Percentiles rank a stretch among this genome's conserved stretches.
Evolutionary conservation across 169 alveolate genomes (phyloP).

Genomic region (Eimeria maxima): DNA sequence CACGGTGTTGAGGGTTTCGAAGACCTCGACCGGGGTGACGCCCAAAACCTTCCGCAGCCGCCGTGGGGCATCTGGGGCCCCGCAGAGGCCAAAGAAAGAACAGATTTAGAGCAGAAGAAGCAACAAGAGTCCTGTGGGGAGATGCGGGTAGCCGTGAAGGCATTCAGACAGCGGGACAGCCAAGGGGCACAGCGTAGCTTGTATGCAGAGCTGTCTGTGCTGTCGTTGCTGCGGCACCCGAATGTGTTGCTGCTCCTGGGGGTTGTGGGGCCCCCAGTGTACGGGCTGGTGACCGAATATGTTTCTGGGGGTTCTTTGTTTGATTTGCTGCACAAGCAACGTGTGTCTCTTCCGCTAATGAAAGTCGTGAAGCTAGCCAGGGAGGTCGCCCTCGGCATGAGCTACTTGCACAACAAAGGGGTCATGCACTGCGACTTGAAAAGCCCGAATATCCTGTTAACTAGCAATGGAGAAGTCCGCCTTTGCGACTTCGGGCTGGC

Average conservation of each 20-base stretch:
- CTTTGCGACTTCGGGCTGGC: slow-evolving; percentile 97
- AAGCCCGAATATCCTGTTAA: slow-evolving; percentile 95
- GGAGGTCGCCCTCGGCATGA: slow-evolving; percentile 90
- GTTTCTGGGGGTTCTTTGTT: slow-evolving; percentile 88
- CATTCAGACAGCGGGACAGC: slow-evolving; percentile 72
- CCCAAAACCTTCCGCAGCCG: not conserved
- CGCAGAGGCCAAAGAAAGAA: not conserved
- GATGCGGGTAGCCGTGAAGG: slow-evolving; percentile 78
- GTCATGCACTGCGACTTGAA: slow-evolving; percentile 89
- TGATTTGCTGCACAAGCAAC: slow-evolving; percentile 89
- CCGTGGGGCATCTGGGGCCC: not conserved
- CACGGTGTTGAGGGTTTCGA: not conserved
- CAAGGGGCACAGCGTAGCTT: slow-evolving; percentile 82
- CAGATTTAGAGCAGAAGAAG: not conserved
- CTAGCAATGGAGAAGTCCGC: slow-evolving; percentile 91
- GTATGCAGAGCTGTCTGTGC: slow-evolving; percentile 89
- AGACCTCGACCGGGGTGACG: not conserved
- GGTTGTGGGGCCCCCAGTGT: slow-evolving; percentile 88
- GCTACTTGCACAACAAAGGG: slow-evolving; percentile 91
- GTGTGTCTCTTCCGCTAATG: slow-evolving; percentile 75
- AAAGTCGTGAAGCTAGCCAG: slow-evolving; percentile 86
- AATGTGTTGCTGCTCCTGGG: slow-evolving; percentile 91
- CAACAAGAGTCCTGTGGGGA: slow-evolving; percentile 37
- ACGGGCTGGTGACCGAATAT: slow-evolving; percentile 92
- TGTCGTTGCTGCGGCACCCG: slow-evolving; percentile 91